A percentile compares a stretch with the other conserved stretches of the same genome.
phyloP scores from a whole-genome alignment of 202 grass and related monocot species.

The Brachypodium distachyon region DNA sequence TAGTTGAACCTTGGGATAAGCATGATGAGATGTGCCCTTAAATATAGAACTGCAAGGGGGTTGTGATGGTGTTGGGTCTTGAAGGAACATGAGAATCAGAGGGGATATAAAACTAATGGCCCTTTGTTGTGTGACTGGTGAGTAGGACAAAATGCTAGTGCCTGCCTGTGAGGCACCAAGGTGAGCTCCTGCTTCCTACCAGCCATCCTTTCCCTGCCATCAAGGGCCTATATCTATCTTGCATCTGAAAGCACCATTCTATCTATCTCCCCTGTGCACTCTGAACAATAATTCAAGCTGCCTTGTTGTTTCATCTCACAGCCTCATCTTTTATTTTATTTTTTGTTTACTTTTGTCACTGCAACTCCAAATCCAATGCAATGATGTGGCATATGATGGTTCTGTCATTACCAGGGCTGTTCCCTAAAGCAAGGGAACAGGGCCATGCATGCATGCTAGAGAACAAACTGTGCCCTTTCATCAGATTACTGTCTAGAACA shows the following conservation, averaged over 20 bases:
- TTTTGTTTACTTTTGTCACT: not conserved
- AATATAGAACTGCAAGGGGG: constrained; percentile 44
- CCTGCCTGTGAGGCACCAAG: constrained; percentile 50
- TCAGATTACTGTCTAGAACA: constrained; percentile 24
- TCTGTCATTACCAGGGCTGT: constrained; percentile 16
- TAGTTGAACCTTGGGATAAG: constrained; percentile 45
- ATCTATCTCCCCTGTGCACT: constrained; percentile 29
- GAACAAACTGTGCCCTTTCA: constrained; percentile 25
- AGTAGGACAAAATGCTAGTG: constrained; percentile 62
- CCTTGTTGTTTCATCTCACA: constrained; percentile 4
- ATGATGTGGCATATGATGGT: not conserved
- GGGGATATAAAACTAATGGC: too few species aligned
- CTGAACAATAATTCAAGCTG: constrained; percentile 41
- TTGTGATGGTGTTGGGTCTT: constrained; percentile 32
- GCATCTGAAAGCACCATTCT: constrained; percentile 46
- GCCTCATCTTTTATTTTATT: not conserved
- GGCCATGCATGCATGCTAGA: not conserved
- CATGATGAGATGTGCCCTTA: constrained; percentile 35
- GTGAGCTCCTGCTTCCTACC: constrained; percentile 53
- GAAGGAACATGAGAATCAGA: constrained; percentile 43
- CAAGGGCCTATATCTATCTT: constrained; percentile 23
- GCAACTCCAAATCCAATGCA: not conserved
- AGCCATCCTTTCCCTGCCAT: constrained; percentile 27
- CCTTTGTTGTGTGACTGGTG: constrained; percentile 18
- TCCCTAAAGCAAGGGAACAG: constrained; percentile 31